These are phyloP conservation scores for Epichloe festucae DNA, from an alignment of 2,329 filamentous ascomycete genomes.

Conservation along the genomic window DNA sequence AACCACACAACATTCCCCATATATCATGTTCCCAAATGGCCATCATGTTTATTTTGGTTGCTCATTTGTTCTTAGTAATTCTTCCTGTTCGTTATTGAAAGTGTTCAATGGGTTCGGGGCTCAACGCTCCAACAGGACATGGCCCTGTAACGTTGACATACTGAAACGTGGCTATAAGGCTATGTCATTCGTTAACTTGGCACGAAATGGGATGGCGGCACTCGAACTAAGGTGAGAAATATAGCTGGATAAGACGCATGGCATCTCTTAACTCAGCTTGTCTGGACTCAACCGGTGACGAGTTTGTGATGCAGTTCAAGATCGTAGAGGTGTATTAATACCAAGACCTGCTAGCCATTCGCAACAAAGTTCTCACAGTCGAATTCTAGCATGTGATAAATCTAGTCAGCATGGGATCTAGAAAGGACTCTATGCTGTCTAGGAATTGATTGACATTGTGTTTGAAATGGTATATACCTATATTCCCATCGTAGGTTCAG, in stretches of 20 bases:
- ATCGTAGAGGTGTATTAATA: neutral
- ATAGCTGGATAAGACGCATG: neutral
- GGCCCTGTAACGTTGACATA: neutral
- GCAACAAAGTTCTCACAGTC: neutral
- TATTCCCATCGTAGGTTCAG: too few relatives aligned
- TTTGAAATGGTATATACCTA: too few relatives aligned
- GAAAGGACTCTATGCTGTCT: neutral
- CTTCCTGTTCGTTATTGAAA: neutral
- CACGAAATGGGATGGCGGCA: neutral
- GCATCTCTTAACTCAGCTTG: neutral
- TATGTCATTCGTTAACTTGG: neutral
- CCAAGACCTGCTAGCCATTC: neutral
- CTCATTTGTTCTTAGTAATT: conserved; percentile 27
- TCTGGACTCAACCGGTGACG: neutral
- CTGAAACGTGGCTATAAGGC: neutral
- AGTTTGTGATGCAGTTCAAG: neutral
- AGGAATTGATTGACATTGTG: neutral
- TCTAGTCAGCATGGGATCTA: neutral
- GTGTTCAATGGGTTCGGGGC: neutral
- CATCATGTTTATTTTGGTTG: neutral
- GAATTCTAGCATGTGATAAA: neutral
- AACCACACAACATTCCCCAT: neutral
- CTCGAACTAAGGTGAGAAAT: neutral
- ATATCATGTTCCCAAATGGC: neutral
- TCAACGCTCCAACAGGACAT: too few relatives aligned